These are phyloP conservation scores for Penicillium carneum DNA, from an alignment of 2,329 filamentous ascomycete genomes.

Conservation along the genomic window DNA sequence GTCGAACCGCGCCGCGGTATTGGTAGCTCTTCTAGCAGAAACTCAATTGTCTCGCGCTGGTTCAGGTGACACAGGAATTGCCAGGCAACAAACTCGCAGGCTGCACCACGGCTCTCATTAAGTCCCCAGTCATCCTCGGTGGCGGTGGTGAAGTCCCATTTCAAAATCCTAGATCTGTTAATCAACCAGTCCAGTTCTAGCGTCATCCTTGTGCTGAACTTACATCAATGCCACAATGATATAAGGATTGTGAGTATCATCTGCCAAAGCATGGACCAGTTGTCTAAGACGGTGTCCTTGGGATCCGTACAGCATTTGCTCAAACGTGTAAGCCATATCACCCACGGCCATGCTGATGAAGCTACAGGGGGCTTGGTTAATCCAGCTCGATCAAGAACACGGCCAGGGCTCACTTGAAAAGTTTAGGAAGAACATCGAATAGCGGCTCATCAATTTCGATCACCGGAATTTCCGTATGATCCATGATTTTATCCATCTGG, in stretches of 20 bases:
- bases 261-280: conserved; percentile 49
- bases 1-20: conserved; percentile 31
- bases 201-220: conserved; percentile 28
- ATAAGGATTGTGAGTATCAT: conserved; percentile 54
- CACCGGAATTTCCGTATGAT: conserved; percentile 45
- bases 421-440: conserved; percentile 50
- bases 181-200: neutral
- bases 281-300: conserved; percentile 49
- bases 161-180: conserved; percentile 57
- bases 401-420: conserved; percentile 44
- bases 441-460: conserved; percentile 53
- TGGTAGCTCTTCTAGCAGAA: conserved; percentile 61
- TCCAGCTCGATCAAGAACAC: neutral
- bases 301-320: conserved; percentile 52
- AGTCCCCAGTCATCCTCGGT: conserved; percentile 63
- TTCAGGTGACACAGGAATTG: conserved; percentile 65
- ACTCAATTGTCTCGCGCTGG: conserved; percentile 64
- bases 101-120: conserved; percentile 63
- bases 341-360: conserved; percentile 51
- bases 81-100: conserved; percentile 69
- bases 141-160: conserved; percentile 62
- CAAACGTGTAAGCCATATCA: conserved; percentile 54
- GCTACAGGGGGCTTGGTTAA: conserved; percentile 33
- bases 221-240: conserved; percentile 62
- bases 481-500: conserved; percentile 25